Evolutionary conservation across 1,139 yeast genomes (phyloP).

Genomic region (Candida sanyaensis): DNA sequence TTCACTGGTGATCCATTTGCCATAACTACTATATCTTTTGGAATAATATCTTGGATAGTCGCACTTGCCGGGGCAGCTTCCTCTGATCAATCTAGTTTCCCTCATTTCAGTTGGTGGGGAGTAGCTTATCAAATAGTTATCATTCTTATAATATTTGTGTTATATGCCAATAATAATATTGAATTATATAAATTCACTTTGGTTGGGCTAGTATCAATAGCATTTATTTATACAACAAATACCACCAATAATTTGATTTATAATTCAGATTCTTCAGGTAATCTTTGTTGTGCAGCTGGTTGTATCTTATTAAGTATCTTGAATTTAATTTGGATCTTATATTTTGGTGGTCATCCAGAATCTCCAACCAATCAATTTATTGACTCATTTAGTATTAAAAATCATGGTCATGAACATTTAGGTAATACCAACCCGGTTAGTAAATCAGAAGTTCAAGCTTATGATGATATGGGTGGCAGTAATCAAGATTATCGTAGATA

Average conservation of each 20-base stretch:
- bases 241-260: slow-evolving; percentile 81
- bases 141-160: slow-evolving; percentile 52
- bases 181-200: slow-evolving; percentile 71
- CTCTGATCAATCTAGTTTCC: slow-evolving; percentile 53
- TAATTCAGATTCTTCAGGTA: slow-evolving; percentile 56
- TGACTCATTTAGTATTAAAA: slow-evolving; percentile 63
- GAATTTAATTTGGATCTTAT: slow-evolving; percentile 79
- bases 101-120: slow-evolving; percentile 97
- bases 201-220: slow-evolving; percentile 59
- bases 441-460: slow-evolving; percentile 13
- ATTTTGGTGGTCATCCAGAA: slow-evolving; percentile 81
- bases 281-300: slow-evolving; percentile 91
- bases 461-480: slow-evolving; percentile 27
- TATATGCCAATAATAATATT: slow-evolving; percentile 68
- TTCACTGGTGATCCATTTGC: slow-evolving; percentile 73
- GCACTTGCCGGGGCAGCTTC: slow-evolving; percentile 87
- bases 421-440: slow-evolving; percentile 9
- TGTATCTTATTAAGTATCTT: slow-evolving; percentile 79
- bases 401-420: slow-evolving; percentile 26
- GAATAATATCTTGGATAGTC: slow-evolving; percentile 74
- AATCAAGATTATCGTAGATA: slow-evolving; percentile 32
- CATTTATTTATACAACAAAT: slow-evolving; percentile 82
- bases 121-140: slow-evolving; percentile 76
- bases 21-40: slow-evolving; percentile 62
- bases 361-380: slow-evolving; percentile 81